Base-by-base conservation (phyloP, 2,329 filamentous ascomycete genomes). In the Fusarium tricinctum region DNA sequence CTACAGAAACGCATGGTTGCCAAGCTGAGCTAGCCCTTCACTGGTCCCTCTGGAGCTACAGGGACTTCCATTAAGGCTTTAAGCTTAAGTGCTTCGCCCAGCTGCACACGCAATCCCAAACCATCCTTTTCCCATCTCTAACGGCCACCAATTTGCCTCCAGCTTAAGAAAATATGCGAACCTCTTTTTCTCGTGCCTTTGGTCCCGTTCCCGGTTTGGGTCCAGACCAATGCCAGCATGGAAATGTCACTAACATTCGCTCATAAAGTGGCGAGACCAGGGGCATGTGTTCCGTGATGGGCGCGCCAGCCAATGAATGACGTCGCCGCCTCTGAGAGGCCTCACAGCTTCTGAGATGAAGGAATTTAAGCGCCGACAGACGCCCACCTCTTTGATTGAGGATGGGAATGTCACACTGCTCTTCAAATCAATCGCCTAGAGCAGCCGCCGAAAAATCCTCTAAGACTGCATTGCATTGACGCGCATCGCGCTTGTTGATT, bases 311-410 rank as follows among this genome's bases (percentile, higher is more conserved):
- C 68, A 69, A 69, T 71, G 66, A 71, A 71, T 71, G 69, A 71
- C 66, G 69, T 71, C 69, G 68, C 22, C 50, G 50, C 57, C 65
- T 49, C 48, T 28, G 30, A 73, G 72, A 74, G 72, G 72, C 72
- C 72, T 74, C 72, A 70, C 71, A 61, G 38, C 58, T 68, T 49
- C 8, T 33, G 26, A 43, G 55, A 49, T 60, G 51, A 60, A 63
- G 48, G 55, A 68, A 72, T 72, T 53, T 64, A 74, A 72, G 72
- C 72, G 72, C 72, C 72, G 48, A 69, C 59, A 66, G 68, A 63
- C 72, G 63, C 68, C 69, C 64, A 63, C 47, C 60, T 58, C 43
- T 62, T 58, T 39, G 32, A 23, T 32, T 28, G 40, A 57, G 50
- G 26, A 55, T 68, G 55, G 32, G 48, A 67, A 48, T 49, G 44